Base-by-base conservation (phyloP, 1,284 basidiomycete species). In the Heterobasidion parviporum region DNA sequence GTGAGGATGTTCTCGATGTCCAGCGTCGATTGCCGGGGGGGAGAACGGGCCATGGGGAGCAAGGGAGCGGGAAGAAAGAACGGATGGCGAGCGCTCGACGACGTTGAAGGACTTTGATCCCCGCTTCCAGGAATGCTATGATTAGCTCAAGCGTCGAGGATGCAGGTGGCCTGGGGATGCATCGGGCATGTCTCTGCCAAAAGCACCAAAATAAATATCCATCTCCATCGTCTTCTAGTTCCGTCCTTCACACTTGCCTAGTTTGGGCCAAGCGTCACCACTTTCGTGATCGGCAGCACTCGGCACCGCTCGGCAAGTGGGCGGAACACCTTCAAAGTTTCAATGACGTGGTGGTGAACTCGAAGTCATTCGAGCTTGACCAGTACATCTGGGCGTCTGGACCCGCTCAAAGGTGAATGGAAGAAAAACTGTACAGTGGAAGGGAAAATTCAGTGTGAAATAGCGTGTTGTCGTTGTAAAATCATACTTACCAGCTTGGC, bases 1-100 rank as follows among this genome's bases (percentile, higher is more conserved):
- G 54, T 32, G 54, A 55, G 26, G 41, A 51, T 51, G 41, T 55
- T 51, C 48, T 55, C 54, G 8, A 46, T 38, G 41, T 47, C 18
- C n/a, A 41, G 38, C 26, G 54, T 15, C 35, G 54, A 35, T n/a
- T 43, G 46, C 38, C 38, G 38, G 4, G 38, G 7, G 38, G 10
- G 38, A 41, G 38, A 41, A 12, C 49, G 54, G n/a, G 48, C n/a
- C 54, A 55, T 55, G 38, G n/a, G 35, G 36, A 43, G 33, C 18
- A 35, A 45, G 26, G 44, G 26, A 34, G 16, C 52, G 52, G 20
- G 8, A 33, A 46, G 52, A 53, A 53, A 53, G 38, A 41, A 41
- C 38, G 38, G 38, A n/a, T 41, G 38, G n/a, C 12, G n/a, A n/a
- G 3, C 38, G 6, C 38, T 9, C 38, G 38, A 12, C 38, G 26